Conservation (phyloP, 495 filamentous ascomycete genomes). For the Arthonia radiata region DNA sequence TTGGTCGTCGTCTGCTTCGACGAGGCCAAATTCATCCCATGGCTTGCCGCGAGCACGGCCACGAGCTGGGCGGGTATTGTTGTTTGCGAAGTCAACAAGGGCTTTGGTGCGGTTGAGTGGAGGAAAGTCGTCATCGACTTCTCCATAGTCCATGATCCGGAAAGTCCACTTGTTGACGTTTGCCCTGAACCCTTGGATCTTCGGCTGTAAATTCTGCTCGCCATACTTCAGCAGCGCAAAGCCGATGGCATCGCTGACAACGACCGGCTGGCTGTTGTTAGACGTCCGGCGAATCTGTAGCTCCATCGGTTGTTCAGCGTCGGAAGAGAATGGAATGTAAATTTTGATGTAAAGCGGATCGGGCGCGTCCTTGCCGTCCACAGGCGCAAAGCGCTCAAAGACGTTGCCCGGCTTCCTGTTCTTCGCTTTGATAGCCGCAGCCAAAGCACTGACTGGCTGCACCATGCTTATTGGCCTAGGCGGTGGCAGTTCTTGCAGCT, state of each 20-base stretch:
- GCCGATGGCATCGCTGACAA: slow-evolving; percentile 76
- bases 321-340: slow-evolving; percentile 59
- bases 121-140: slow-evolving; percentile 91
- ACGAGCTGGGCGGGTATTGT: slow-evolving; percentile 53
- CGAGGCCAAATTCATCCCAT: slow-evolving; percentile 83
- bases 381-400: slow-evolving; percentile 61
- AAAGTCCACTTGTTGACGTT: slow-evolving; percentile 85
- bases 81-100: slow-evolving; percentile 69
- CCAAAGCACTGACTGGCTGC: slow-evolving; percentile 52
- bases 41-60: slow-evolving; percentile 53
- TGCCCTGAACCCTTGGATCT: slow-evolving; percentile 38
- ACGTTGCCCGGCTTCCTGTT: slow-evolving; percentile 58
- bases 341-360: slow-evolving; percentile 69
- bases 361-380: slow-evolving; percentile 63
- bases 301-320: slow-evolving; percentile 45
- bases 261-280: slow-evolving; percentile 42
- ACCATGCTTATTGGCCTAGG: slow-evolving; percentile 72
- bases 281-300: slow-evolving; percentile 54
- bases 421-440: slow-evolving; percentile 48
- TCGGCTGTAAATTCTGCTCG: slow-evolving; percentile 54
- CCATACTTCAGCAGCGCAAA: slow-evolving; percentile 67
- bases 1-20: slow-evolving; percentile 51
- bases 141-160: slow-evolving; percentile 84
- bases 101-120: slow-evolving; percentile 54
- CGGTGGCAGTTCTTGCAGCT: slow-evolving; percentile 59